phyloP scores from a whole-genome alignment of 2,329 filamentous ascomycete genomes.

The Botrytis medusae region DNA sequence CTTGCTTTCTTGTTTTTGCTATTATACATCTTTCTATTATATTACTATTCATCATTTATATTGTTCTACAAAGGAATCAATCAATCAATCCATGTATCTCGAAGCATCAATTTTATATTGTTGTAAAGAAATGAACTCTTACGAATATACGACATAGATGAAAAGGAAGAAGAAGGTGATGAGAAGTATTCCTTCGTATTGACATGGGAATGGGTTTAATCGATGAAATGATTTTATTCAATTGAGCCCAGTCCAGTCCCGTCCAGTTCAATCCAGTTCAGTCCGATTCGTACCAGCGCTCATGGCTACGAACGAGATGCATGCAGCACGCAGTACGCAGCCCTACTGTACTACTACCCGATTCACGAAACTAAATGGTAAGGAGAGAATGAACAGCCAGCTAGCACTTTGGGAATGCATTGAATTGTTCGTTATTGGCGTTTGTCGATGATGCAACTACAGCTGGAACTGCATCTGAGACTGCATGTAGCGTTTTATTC shows the following conservation, averaged over 20 bases:
- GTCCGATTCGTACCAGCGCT: background rate
- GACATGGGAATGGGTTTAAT: background rate
- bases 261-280: background rate
- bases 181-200: background rate
- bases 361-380: background rate
- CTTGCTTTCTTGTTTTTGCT: too few species aligned
- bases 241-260: background rate
- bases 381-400: background rate
- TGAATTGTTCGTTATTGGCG: background rate
- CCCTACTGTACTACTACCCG: slow-evolving; percentile 2
- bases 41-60: background rate
- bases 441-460: background rate
- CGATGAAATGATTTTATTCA: background rate
- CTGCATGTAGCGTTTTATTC: background rate
- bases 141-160: background rate
- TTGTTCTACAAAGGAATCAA: background rate
- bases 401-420: background rate
- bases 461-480: background rate
- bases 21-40: background rate
- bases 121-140: background rate
- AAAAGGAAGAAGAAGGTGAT: background rate
- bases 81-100: background rate
- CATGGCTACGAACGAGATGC: background rate
- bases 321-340: background rate
- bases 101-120: accelerated